Conservation (phyloP, 2,329 filamentous ascomycete species). For the Lomentospora prolificans region DNA sequence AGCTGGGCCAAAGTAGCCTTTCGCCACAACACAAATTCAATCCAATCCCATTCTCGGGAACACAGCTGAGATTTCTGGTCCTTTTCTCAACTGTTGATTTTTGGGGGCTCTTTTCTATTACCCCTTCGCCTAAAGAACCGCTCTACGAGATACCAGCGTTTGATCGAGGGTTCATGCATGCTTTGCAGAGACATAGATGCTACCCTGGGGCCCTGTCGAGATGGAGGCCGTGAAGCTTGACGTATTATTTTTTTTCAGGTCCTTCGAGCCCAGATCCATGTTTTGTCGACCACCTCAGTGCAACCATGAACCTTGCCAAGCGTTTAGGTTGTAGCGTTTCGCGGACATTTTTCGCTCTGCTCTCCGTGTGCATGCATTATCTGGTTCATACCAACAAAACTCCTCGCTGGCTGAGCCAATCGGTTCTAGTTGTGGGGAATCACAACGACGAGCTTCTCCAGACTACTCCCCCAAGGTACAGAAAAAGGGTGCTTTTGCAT, state of each 20-base stretch:
- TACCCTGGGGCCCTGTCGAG: background rate
- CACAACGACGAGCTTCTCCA: background rate
- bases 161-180: background rate
- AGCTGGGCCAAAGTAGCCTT: slow-evolving; percentile 5
- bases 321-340: background rate
- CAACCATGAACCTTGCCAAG: background rate
- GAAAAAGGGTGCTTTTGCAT: background rate
- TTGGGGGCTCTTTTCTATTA: background rate
- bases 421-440: background rate
- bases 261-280: background rate
- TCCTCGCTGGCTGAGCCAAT: background rate
- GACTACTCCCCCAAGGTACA: background rate
- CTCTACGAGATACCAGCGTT: background rate
- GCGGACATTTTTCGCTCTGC: background rate
- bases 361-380: slow-evolving; percentile 2
- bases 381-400: slow-evolving; percentile 1
- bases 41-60: background rate
- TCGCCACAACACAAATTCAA: slow-evolving; percentile 5
- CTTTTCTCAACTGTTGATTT: background rate
- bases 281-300: background rate
- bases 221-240: too few species aligned
- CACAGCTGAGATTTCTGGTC: background rate
- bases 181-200: background rate
- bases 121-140: background rate
- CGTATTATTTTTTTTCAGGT: too few species aligned